phyloP scores from a whole-genome alignment of 352 stramenopile genomes.

The Phytophthora colocasiae region DNA sequence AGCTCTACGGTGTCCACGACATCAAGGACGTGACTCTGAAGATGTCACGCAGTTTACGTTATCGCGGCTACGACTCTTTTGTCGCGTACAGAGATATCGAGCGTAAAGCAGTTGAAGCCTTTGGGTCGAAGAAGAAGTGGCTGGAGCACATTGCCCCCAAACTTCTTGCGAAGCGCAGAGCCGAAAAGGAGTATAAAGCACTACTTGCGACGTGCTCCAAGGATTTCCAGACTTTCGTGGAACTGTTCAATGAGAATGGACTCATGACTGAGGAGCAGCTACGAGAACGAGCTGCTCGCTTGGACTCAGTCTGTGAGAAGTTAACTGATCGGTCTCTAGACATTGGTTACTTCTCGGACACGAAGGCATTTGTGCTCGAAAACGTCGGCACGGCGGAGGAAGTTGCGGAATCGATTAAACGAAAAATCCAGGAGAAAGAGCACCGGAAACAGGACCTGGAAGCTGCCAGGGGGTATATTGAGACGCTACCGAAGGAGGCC shows the following conservation, averaged over 20 bases:
- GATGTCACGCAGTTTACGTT: neutral
- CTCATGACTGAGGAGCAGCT: neutral
- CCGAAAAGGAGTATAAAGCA: neutral
- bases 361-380: neutral
- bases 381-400: neutral
- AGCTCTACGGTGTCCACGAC: neutral
- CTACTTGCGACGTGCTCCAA: neutral
- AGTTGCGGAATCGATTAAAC: neutral
- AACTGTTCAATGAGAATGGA: neutral
- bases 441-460: neutral
- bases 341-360: neutral
- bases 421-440: neutral
- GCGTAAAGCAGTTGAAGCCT: neutral
- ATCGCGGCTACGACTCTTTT: neutral
- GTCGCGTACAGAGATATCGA: neutral
- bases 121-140: neutral
- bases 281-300: neutral
- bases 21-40: neutral
- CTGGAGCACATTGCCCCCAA: neutral
- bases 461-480: neutral
- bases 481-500: neutral
- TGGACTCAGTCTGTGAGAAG: neutral
- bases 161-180: neutral
- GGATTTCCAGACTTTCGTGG: neutral
- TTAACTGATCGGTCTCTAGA: neutral